phyloP scores from a whole-genome alignment of 2,329 filamentous ascomycete genomes.

The Orbilia brochopaga region DNA sequence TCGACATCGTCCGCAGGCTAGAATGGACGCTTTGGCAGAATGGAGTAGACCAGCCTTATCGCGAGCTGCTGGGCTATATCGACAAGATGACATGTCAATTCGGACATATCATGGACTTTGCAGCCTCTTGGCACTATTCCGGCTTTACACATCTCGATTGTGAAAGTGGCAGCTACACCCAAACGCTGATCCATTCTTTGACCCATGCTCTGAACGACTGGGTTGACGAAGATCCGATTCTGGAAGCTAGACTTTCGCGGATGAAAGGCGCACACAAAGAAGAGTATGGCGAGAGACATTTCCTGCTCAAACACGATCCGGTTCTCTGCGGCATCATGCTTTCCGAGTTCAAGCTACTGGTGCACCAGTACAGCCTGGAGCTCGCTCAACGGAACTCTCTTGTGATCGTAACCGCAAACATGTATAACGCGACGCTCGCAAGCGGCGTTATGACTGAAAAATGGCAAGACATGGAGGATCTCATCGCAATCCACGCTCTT shows the following conservation, averaged over 20 bases:
- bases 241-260: neutral
- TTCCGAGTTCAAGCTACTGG: neutral
- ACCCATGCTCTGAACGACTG: neutral
- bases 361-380: neutral
- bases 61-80: conserved; percentile 6
- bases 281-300: neutral
- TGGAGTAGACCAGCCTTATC: conserved; percentile 7
- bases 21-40: conserved; percentile 3
- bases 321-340: conserved; percentile 13
- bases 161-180: too few relatives aligned
- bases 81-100: neutral
- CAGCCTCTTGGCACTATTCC: too few relatives aligned
- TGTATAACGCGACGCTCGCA: conserved; percentile 16
- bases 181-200: neutral
- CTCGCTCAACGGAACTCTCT: neutral
- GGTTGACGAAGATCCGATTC: neutral
- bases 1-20: conserved; percentile 13
- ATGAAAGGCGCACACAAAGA: neutral
- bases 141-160: conserved; percentile 1
- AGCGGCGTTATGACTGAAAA: neutral
- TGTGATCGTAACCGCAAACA: neutral
- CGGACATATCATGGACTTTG: neutral
- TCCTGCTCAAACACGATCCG: conserved; percentile 22
- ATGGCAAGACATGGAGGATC: conserved; percentile 30
- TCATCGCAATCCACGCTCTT: conserved; percentile 14